Base-by-base conservation (phyloP, 495 filamentous ascomycete genomes). In the Aspergillus steynii region DNA sequence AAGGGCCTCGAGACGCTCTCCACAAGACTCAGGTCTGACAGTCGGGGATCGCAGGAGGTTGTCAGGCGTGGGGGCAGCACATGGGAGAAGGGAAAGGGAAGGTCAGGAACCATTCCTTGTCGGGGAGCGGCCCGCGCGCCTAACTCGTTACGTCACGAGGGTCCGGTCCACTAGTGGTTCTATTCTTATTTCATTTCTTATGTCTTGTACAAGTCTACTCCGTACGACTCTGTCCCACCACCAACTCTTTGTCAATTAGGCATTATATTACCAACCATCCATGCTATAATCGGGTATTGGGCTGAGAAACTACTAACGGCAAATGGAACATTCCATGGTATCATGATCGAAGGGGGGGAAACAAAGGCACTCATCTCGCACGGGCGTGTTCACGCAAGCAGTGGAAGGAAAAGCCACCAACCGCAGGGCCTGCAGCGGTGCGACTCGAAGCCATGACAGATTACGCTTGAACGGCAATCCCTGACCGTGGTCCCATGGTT, bases 371-470 rank as follows among this genome's bases (percentile, higher is more conserved):
- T 1, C 8, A 53, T 42, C 12, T 42, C 37, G 37, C 37, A 42
- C 7, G 9, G 37, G 37, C 37, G 31, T 34, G 6, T 34, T 34
- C 31, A 9, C 31, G 31, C 31, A 34, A 34, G 31, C 31, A 49
- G 14, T 20, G 28, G 8, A 32, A 54, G 20, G 15, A 20, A 58
- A 51, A 52, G n/a, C 20, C 52, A 61, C 32, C 25, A 49, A 57
- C 70, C 69, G 65, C 72, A 71, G 60, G 65, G 46, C 74, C 71
- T 53, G 71, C 68, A 71, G 74, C 67, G 58, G 64, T 57, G 27
- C 34, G 50, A 45, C 59, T 64, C 15, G 58, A 58, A 2, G 25
- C 37, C n/a, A 37, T 25, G 3, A 29, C 37, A 29, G 14, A 47
- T 49, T 31, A 64, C 37, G 59, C 49, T 58, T 67, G 67, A 46